Conservation (phyloP, 1,284 basidiomycete species). For the Spongiforma sp. region DNA sequence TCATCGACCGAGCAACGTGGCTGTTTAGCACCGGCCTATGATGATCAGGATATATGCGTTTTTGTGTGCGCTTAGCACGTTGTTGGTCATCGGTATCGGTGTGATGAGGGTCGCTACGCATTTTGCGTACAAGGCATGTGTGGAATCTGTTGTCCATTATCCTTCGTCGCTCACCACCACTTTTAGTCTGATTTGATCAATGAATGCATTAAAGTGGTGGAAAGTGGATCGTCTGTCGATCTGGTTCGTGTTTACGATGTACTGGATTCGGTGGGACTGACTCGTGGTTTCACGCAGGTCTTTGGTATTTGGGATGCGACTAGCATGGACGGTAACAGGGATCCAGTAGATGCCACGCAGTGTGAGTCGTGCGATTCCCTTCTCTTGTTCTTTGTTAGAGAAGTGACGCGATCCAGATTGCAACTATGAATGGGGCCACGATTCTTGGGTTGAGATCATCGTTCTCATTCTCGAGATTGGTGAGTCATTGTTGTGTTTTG, state of each 20-base stretch:
- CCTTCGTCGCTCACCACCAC: slow-evolving; percentile 20
- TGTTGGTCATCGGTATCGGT: slow-evolving; percentile 58
- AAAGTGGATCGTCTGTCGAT: slow-evolving; percentile 22
- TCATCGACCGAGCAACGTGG: neutral
- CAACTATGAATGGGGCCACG: slow-evolving; percentile 38
- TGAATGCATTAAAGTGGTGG: slow-evolving; percentile 28
- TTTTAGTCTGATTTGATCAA: slow-evolving; percentile 37
- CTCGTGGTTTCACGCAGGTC: slow-evolving; percentile 17
- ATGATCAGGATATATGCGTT: slow-evolving; percentile 60
- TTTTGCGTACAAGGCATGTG: slow-evolving; percentile 66
- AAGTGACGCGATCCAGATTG: slow-evolving; percentile 37
- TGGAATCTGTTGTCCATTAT: neutral
- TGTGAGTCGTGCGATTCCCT: slow-evolving; percentile 23
- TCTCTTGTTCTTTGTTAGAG: neutral
- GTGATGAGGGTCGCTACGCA: slow-evolving; percentile 54
- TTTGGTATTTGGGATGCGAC: slow-evolving; percentile 36
- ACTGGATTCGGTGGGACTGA: slow-evolving; percentile 13
- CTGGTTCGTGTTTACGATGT: slow-evolving; percentile 20
- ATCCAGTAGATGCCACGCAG: slow-evolving; percentile 11
- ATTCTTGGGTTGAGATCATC: slow-evolving; percentile 37
- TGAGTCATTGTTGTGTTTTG: no score
- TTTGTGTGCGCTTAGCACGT: slow-evolving; percentile 44
- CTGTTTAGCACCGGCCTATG: slow-evolving; percentile 58
- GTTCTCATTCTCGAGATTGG: slow-evolving; percentile 19
- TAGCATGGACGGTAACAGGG: slow-evolving; percentile 12